Evolutionary conservation across 1,284 basidiomycete species (phyloP), one percentile per base, ranked within the genome.

Genomic region (Fistulinella staudtii): DNA sequence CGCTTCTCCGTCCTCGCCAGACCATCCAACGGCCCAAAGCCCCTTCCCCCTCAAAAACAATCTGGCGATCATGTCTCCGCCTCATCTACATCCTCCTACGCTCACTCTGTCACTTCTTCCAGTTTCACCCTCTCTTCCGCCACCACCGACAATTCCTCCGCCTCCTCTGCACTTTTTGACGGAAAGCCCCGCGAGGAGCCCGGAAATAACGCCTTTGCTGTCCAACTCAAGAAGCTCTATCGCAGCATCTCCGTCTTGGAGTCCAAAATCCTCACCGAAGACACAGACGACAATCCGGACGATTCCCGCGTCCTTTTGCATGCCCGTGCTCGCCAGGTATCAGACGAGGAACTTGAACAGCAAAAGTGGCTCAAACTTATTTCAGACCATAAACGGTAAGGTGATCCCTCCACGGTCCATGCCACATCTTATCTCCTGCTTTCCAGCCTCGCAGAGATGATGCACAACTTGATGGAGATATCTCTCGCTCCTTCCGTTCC

Each of bases 401-500:
- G 35, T 31, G 20, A 36, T 57, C 41, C 39, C 22, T 21, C 39
- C 17, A 6, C 17, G 9, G 11, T 11, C 2, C 14, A 4, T 27
- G 10, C 23, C 9, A 13, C 9, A 33, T 4, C 46, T 57, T 39
- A 45, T 25, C 29, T 36, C 28, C 30, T 4, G 41, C 27, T 45
- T 9, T 35, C 21, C 50, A 93, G 92, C 51, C 78, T 97, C 6
- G 89, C 89, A 1, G 93, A 97, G 58, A 76, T 80, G 43, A 92
- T 96, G 59, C 90, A 92, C 64, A 83, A 89, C 53, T 81, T 98
- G 38, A 77, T 99, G 44, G 78, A 84, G 42, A 82, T 94, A 20
- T 90, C 93, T 0, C 80, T 93, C 38, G 83, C 92, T 6, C 90
- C 93, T 0, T 82, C 82, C 20, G 81, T 94, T 0, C 95, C 95